These are phyloP conservation scores for Colletotrichum orbiculare DNA, from an alignment of 2,329 filamentous ascomycete species.

Conservation along the genomic window DNA sequence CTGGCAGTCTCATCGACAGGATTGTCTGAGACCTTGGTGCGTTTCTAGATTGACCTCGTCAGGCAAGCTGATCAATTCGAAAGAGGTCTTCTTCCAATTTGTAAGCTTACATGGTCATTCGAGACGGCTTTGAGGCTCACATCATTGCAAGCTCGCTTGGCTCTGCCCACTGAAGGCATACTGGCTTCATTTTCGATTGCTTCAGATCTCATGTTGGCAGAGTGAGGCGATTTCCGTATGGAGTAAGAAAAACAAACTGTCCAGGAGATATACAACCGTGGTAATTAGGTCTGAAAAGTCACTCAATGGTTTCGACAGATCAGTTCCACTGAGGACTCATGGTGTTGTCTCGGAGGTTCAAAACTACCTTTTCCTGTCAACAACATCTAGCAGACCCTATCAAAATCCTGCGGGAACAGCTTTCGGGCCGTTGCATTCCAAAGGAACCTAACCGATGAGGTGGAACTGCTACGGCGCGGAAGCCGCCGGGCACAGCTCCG, in stretches of 20 bases:
- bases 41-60: not conserved
- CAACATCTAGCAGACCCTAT: not conserved
- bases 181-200: not conserved
- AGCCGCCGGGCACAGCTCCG: not conserved
- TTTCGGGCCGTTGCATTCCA: constrained; percentile 9
- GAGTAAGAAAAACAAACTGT: too few relatives aligned
- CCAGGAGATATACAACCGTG: too few relatives aligned
- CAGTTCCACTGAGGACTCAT: not conserved
- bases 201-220: constrained; percentile 1
- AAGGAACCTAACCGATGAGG: not conserved
- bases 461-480: too few relatives aligned
- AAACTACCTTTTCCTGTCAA: not conserved
- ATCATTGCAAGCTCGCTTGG: constrained; percentile 6
- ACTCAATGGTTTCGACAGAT: not conserved
- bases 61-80: not conserved
- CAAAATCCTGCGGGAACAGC: not conserved
- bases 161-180: not conserved
- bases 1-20: not conserved
- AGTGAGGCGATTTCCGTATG: not conserved
- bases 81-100: not conserved
- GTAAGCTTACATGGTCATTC: not conserved
- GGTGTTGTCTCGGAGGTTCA: constrained; percentile 1
- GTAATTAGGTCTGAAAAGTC: not conserved
- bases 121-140: not conserved
- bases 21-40: constrained; percentile 1